phyloP scores from a whole-genome alignment of 2,329 filamentous ascomycete genomes.

The Scedosporium dehoogii region DNA sequence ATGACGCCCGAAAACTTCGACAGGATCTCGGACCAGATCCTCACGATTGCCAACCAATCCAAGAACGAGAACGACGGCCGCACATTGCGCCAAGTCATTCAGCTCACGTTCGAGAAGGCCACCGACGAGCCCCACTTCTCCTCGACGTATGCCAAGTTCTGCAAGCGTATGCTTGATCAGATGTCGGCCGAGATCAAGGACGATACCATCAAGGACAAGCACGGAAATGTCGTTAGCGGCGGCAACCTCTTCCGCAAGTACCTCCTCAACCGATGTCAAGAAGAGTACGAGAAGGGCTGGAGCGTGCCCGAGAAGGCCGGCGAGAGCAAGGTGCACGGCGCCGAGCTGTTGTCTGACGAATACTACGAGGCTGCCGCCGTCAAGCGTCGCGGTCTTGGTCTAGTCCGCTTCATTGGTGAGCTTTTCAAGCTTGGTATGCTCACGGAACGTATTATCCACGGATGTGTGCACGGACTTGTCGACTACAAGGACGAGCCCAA shows the following conservation, averaged over 20 bases:
- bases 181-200: conserved; percentile 95
- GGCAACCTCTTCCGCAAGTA: conserved; percentile 97
- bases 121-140: conserved; percentile 98
- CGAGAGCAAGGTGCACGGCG: conserved; percentile 47
- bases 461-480: conserved; percentile 93
- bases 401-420: conserved; percentile 98
- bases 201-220: conserved; percentile 87
- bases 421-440: conserved; percentile 98
- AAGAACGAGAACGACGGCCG: conserved; percentile 92
- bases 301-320: conserved; percentile 53
- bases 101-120: conserved; percentile 98
- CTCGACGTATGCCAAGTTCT: conserved; percentile 98
- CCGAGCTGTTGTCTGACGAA: conserved; percentile 82
- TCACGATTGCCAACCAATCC: conserved; percentile 85
- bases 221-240: conserved; percentile 77
- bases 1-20: conserved; percentile 99
- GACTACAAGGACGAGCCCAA: conserved; percentile 91
- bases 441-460: conserved; percentile 98
- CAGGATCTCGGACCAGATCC: conserved; percentile 85
- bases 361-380: conserved; percentile 91
- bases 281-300: conserved; percentile 98
- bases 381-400: conserved; percentile 92
- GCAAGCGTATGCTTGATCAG: conserved; percentile 88
- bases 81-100: conserved; percentile 93
- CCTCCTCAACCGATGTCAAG: conserved; percentile 93